Conservation (phyloP, 495 filamentous ascomycete genomes). For the Xylaria bambusicola region DNA sequence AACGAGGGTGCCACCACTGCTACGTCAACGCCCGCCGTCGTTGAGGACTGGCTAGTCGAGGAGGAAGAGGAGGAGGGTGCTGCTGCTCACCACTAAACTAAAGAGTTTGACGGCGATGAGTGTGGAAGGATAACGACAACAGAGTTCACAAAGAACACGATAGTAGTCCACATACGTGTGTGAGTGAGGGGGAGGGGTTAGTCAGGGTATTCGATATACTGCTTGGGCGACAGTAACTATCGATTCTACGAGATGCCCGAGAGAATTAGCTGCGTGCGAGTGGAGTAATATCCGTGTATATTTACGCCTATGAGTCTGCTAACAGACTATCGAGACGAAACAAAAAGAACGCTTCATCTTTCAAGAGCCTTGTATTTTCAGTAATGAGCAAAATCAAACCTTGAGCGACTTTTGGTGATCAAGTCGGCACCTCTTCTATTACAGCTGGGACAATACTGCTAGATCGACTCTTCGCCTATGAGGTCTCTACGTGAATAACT, state of each 20-base stretch:
- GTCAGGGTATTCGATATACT: constrained; percentile 8
- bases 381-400: not conserved
- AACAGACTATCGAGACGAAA: constrained; percentile 16
- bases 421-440: not conserved
- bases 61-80: constrained; percentile 49
- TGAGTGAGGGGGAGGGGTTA: too few species aligned
- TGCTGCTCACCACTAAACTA: constrained; percentile 42
- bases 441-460: not conserved
- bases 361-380: not conserved
- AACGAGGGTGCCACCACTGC: constrained; percentile 53
- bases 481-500: too few species aligned
- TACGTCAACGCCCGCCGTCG: constrained; percentile 36
- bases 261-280: constrained; percentile 7
- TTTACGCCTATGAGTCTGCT: constrained; percentile 20
- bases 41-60: constrained; percentile 53
- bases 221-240: constrained; percentile 6
- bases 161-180: too few species aligned
- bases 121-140: not conserved
- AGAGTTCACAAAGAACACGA: not conserved
- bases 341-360: constrained; percentile 17
- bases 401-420: not conserved
- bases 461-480: too few species aligned
- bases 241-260: constrained; percentile 6
- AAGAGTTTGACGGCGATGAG: not conserved
- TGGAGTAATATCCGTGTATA: constrained; percentile 26